phyloP scores from a whole-genome alignment of 1,284 basidiomycete genomes.

The Ceratobasidium theobromae region DNA sequence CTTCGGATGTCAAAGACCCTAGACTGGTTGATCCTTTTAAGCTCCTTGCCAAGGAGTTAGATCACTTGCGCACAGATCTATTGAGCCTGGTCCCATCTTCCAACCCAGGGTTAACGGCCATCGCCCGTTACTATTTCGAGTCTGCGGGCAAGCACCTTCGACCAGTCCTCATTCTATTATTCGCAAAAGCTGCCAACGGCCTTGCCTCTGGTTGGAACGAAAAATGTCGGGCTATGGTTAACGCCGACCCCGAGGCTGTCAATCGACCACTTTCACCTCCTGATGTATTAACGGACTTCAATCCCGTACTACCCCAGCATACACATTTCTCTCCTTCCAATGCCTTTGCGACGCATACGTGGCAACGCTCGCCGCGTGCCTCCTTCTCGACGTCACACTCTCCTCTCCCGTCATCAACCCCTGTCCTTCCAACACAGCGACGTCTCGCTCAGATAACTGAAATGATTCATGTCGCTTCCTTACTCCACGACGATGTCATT shows the following conservation, averaged over 20 bases:
- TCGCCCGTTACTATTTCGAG: slow-evolving; percentile 93
- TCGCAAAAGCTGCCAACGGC: slow-evolving; percentile 88
- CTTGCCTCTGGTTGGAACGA: slow-evolving; percentile 58
- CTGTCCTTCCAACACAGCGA: slow-evolving; percentile 79
- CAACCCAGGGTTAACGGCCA: slow-evolving; percentile 82
- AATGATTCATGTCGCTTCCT: slow-evolving; percentile 97
- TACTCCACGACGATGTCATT: slow-evolving; percentile 94
- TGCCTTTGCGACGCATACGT: slow-evolving; percentile 26
- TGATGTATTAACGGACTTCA: slow-evolving; percentile 48
- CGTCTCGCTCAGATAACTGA: slow-evolving; percentile 96
- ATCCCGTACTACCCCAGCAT: slow-evolving; percentile 43
- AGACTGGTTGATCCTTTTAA: slow-evolving; percentile 58
- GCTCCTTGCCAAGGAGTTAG: slow-evolving; percentile 73
- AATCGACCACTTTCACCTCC: slow-evolving; percentile 45
- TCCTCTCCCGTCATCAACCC: slow-evolving; percentile 33
- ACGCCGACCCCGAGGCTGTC: slow-evolving; percentile 42
- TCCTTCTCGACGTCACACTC: background rate
- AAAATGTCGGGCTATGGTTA: slow-evolving; percentile 52
- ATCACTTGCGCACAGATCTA: slow-evolving; percentile 72
- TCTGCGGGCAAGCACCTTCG: slow-evolving; percentile 88
- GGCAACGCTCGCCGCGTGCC: slow-evolving; percentile 3
- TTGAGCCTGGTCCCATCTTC: slow-evolving; percentile 83
- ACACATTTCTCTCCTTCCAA: slow-evolving; percentile 41
- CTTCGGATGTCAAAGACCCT: slow-evolving; percentile 28
- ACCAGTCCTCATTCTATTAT: slow-evolving; percentile 87